Conservation (phyloP, 179 eudicot genomes). For the Dionaea muscipula region DNA sequence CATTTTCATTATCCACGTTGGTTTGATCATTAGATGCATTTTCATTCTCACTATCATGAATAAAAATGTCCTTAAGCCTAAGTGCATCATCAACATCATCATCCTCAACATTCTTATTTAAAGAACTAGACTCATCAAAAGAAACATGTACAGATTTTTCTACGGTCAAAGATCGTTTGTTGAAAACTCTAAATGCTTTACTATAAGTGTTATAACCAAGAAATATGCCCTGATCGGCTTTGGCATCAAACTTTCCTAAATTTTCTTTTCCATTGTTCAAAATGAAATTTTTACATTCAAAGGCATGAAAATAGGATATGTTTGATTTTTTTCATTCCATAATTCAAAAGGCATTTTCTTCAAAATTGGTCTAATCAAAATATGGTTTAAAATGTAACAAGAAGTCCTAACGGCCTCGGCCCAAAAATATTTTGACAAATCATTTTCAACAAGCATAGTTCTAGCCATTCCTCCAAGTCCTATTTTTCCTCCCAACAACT, state of each 20-base stretch:
- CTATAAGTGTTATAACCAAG: too few species aligned
- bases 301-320: neutral
- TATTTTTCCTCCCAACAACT: conserved; percentile 3
- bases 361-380: neutral
- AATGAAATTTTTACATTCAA: neutral
- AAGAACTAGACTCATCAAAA: neutral
- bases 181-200: too few species aligned
- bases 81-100: too few species aligned
- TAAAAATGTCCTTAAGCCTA: too few species aligned
- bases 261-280: conserved; percentile 1
- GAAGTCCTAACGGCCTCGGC: neutral
- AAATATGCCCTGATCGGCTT: neutral
- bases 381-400: neutral
- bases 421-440: neutral
- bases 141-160: neutral
- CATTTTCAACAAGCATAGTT: neutral
- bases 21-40: neutral
- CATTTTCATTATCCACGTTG: neutral
- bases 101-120: neutral
- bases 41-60: too few species aligned
- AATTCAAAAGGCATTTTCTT: conserved; percentile 1
- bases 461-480: conserved; percentile 4
- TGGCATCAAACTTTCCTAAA: neutral
- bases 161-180: too few species aligned
- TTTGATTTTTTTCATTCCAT: neutral